phyloP scores from a whole-genome alignment of 2,329 filamentous ascomycete genomes.

The Zymoseptoria pseudotritici region DNA sequence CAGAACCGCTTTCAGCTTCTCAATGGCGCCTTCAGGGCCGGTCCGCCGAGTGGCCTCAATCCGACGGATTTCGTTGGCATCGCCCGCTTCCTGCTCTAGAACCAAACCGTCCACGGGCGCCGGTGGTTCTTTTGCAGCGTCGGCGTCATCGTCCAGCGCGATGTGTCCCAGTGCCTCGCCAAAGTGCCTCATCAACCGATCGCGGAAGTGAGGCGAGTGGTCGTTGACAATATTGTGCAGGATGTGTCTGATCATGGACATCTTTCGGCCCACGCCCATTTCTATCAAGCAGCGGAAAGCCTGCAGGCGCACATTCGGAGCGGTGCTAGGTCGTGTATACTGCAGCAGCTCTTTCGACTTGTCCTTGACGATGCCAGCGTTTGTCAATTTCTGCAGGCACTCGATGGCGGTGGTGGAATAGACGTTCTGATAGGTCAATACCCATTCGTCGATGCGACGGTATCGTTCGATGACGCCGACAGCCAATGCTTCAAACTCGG shows the following conservation, averaged over 20 bases:
- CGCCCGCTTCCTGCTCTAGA: slow-evolving; percentile 48
- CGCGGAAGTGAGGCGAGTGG: slow-evolving; percentile 51
- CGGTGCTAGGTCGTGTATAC: slow-evolving; percentile 53
- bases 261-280: slow-evolving; percentile 45
- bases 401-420: slow-evolving; percentile 55
- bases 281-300: slow-evolving; percentile 53
- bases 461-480: slow-evolving; percentile 57
- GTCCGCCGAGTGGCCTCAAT: slow-evolving; percentile 47
- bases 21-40: slow-evolving; percentile 51
- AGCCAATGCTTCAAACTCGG: slow-evolving; percentile 48
- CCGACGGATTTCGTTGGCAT: slow-evolving; percentile 42
- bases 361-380: slow-evolving; percentile 45
- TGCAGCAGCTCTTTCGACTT: slow-evolving; percentile 52
- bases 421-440: slow-evolving; percentile 57
- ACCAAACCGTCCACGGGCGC: slow-evolving; percentile 41
- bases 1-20: slow-evolving; percentile 49
- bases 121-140: slow-evolving; percentile 25
- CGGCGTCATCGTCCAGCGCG: slow-evolving; percentile 47
- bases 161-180: slow-evolving; percentile 50
- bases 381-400: slow-evolving; percentile 50
- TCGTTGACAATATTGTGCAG: slow-evolving; percentile 51
- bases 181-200: slow-evolving; percentile 45
- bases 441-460: slow-evolving; percentile 59
- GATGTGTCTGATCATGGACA: slow-evolving; percentile 47
- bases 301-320: slow-evolving; percentile 51